A percentile compares a stretch with the other conserved stretches of the same genome.
Conservation (phyloP, 73 alveolate genomes). For the Symbiodinium pilosum region DNA sequence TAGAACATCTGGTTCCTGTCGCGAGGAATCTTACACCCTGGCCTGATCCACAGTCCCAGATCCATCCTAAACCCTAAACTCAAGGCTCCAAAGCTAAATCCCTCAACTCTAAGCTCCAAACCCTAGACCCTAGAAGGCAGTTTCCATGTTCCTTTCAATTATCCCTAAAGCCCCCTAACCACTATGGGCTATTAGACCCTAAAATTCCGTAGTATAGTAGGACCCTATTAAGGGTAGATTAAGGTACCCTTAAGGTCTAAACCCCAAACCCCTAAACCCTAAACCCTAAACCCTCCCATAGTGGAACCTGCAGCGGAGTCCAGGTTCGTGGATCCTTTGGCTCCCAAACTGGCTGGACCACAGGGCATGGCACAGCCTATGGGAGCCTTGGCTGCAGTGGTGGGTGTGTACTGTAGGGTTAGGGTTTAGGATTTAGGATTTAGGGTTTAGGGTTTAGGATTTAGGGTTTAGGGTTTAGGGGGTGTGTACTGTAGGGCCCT, state of each 20-base stretch:
- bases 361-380: conserved; percentile 65
- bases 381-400: conserved; percentile 22
- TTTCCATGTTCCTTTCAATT: too few relatives aligned
- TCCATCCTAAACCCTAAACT: too few relatives aligned
- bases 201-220: background rate
- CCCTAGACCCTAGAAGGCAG: too few relatives aligned
- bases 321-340: conserved; percentile 66
- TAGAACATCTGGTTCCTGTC: too few relatives aligned
- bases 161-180: background rate
- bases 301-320: background rate
- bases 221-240: background rate
- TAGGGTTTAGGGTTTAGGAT: too few relatives aligned
- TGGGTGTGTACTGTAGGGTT: background rate
- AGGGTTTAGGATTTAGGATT: background rate
- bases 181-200: background rate
- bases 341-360: conserved; percentile 73
- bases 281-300: background rate
- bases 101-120: too few relatives aligned
- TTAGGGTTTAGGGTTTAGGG: too few relatives aligned
- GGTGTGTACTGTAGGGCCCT: too few relatives aligned
- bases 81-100: too few relatives aligned
- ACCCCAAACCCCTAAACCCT: background rate
- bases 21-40: too few relatives aligned
- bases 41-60: too few relatives aligned
- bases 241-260: background rate